Evolutionary conservation across 345 rosid species (phyloP).

Genomic region (Corymbia maculata): DNA sequence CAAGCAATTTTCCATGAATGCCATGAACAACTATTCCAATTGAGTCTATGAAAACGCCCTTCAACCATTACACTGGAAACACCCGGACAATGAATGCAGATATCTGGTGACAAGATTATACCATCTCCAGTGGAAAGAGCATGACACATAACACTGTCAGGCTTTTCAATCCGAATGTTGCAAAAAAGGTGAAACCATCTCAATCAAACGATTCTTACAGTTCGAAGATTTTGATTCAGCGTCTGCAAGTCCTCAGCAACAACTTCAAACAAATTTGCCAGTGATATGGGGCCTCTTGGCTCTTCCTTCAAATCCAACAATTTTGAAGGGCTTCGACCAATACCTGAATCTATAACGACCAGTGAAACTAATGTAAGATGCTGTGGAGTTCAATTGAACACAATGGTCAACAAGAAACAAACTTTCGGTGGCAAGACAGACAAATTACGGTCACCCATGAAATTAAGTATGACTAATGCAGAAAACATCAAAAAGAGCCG

Average conservation of each 20-base stretch:
- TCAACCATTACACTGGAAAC: not conserved
- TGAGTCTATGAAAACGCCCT: not conserved
- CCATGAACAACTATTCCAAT: not conserved
- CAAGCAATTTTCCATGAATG: not conserved
- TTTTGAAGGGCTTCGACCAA: slow-evolving; percentile 38
- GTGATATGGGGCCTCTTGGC: slow-evolving; percentile 33
- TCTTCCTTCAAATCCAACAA: slow-evolving; percentile 45
- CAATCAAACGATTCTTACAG: slow-evolving; percentile 44
- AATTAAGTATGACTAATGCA: not conserved
- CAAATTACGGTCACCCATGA: not conserved
- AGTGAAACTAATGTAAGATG: not conserved
- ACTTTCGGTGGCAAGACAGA: not conserved
- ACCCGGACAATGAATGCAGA: not conserved
- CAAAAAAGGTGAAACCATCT: not conserved
- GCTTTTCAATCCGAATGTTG: not conserved
- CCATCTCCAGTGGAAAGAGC: not conserved
- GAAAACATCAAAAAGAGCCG: not conserved
- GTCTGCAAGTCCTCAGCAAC: slow-evolving; percentile 79
- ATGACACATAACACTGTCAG: not conserved
- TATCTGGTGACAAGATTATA: not conserved
- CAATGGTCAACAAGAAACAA: not conserved
- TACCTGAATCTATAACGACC: slow-evolving; percentile 20
- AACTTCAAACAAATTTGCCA: slow-evolving; percentile 57
- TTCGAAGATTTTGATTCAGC: slow-evolving; percentile 78
- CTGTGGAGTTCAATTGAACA: not conserved